A percentile compares a stretch with the other conserved stretches of the same genome.
Conservation (phyloP, 2,329 filamentous ascomycete genomes). For the Graphiopsis chlorocephala region DNA sequence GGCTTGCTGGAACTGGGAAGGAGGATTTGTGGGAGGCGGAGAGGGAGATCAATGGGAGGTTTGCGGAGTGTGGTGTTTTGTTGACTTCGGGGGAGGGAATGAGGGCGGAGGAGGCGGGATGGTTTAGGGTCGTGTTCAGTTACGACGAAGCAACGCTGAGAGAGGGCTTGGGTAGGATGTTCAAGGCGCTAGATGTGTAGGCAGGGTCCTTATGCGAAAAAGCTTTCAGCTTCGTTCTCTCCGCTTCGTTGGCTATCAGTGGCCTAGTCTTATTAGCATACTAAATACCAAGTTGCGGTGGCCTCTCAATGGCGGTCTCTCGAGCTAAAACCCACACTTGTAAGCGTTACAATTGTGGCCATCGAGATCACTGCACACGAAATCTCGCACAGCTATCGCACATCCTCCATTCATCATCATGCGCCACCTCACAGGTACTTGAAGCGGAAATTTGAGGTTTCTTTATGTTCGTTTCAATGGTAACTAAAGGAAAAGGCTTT, state of each 20-base stretch:
- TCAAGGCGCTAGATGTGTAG: constrained; percentile 15
- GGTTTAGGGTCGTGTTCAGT: constrained; percentile 55
- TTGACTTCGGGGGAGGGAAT: constrained; percentile 51
- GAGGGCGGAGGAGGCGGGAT: constrained; percentile 46
- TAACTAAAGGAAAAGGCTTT: background rate
- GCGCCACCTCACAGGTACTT: background rate
- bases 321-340: background rate
- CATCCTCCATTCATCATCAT: background rate
- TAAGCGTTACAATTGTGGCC: background rate
- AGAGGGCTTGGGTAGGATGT: constrained; percentile 37
- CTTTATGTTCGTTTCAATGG: background rate
- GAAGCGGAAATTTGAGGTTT: background rate
- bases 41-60: constrained; percentile 43
- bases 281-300: background rate
- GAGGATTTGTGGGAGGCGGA: constrained; percentile 38
- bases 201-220: background rate
- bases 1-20: constrained; percentile 32
- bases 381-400: background rate
- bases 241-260: background rate
- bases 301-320: too few species aligned
- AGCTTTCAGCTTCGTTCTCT: background rate
- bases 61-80: constrained; percentile 50
- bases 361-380: background rate
- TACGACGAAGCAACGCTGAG: constrained; percentile 13
- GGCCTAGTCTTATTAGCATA: too few species aligned